Conservation (phyloP, 495 filamentous ascomycete species). For the Darksidea phi region DNA sequence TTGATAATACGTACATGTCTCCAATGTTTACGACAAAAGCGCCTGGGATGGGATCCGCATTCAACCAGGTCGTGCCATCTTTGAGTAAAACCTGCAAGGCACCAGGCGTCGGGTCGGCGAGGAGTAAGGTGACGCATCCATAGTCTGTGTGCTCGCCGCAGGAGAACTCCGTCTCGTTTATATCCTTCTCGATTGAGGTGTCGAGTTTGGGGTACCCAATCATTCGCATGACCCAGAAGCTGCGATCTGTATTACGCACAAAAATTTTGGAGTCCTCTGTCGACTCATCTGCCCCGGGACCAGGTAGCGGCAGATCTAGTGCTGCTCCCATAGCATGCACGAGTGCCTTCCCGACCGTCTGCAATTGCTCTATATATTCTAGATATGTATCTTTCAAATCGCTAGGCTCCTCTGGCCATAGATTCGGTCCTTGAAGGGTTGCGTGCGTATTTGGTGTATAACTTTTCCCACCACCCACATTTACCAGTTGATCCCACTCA, state of each 20-base stretch:
- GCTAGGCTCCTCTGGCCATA: conserved; percentile 35
- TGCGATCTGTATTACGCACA: conserved; percentile 26
- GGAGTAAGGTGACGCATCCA: conserved; percentile 46
- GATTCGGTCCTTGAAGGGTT: conserved; percentile 37
- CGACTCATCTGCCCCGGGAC: neutral
- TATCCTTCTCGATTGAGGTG: neutral
- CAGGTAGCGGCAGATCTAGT: conserved; percentile 24
- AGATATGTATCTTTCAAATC: conserved; percentile 31
- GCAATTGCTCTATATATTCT: conserved; percentile 32
- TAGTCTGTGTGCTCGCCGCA: conserved; percentile 44
- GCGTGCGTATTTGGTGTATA: conserved; percentile 12
- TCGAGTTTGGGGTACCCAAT: conserved; percentile 37
- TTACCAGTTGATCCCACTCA: conserved; percentile 23
- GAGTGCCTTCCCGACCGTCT: conserved; percentile 30
- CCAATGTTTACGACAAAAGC: conserved; percentile 49
- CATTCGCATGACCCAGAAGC: conserved; percentile 41
- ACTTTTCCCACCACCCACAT: neutral
- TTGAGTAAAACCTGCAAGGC: conserved; percentile 41
- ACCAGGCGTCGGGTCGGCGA: conserved; percentile 40
- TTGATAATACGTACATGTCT: conserved; percentile 38
- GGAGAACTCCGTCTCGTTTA: conserved; percentile 25
- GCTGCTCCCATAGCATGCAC: conserved; percentile 38
- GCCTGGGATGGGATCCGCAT: conserved; percentile 43
- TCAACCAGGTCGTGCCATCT: conserved; percentile 39
- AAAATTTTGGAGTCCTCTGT: conserved; percentile 34